Evolutionary conservation across 495 filamentous ascomycete genomes (phyloP).

Genomic region (Aspergillus avenaceus): DNA sequence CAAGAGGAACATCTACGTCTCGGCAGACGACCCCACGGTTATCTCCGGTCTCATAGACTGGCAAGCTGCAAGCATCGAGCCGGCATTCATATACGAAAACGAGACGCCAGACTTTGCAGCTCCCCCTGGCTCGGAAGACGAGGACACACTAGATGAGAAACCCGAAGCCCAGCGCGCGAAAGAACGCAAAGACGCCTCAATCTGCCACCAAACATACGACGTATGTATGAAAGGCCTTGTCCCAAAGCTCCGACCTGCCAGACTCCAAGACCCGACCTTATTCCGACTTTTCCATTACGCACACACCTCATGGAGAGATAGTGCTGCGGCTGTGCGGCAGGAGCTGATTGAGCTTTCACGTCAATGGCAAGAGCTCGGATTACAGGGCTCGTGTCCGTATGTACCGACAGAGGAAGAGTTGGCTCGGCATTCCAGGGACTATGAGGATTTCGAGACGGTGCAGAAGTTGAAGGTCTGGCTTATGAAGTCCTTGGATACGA

Average conservation of each 20-base stretch:
- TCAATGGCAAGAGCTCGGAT: constrained; percentile 17
- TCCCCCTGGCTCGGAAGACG: constrained; percentile 5
- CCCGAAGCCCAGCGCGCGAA: constrained; percentile 7
- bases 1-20: constrained; percentile 43
- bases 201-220: constrained; percentile 35
- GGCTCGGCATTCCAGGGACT: constrained; percentile 24
- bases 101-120: constrained; percentile 36
- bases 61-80: constrained; percentile 37
- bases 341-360: constrained; percentile 34
- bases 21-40: constrained; percentile 30
- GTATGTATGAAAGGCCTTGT: constrained; percentile 29
- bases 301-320: constrained; percentile 39
- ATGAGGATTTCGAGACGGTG: constrained; percentile 32
- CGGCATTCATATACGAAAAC: constrained; percentile 33
- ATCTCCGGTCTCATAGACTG: constrained; percentile 41
- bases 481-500: constrained; percentile 11
- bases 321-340: constrained; percentile 30
- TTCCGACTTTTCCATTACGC: constrained; percentile 39
- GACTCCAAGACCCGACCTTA: constrained; percentile 30
- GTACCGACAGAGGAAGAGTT: constrained; percentile 27
- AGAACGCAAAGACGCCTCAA: constrained; percentile 20
- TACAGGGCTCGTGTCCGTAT: constrained; percentile 28
- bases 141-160: constrained; percentile 11
- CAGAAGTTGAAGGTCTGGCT: constrained; percentile 32
- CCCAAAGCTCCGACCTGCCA: constrained; percentile 31